Conservation (phyloP, 176 grass and related monocot genomes). For the Ensete ventricosum region DNA sequence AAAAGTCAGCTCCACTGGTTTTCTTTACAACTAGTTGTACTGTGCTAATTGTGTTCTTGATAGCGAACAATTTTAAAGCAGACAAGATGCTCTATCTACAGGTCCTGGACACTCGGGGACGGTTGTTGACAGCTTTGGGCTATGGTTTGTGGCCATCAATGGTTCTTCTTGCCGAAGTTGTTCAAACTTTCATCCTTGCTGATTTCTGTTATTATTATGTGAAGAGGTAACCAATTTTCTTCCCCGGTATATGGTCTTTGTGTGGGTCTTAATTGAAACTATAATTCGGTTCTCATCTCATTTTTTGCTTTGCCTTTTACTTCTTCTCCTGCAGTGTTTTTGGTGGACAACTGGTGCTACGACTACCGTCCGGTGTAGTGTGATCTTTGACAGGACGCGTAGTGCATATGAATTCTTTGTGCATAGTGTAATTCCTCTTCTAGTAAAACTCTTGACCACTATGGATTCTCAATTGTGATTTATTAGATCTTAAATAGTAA, state of each 20-base stretch:
- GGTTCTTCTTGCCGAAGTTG: constrained; percentile 16
- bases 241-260: neutral
- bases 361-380: neutral
- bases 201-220: constrained; percentile 19
- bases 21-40: too few relatives aligned
- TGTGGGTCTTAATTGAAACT: neutral
- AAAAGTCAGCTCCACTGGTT: too few relatives aligned
- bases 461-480: too few relatives aligned
- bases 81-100: neutral
- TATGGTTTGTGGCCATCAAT: constrained; percentile 15
- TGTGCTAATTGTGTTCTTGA: too few relatives aligned
- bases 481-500: too few relatives aligned
- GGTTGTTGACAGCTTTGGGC: constrained; percentile 8
- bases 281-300: too few relatives aligned
- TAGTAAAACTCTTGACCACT: too few relatives aligned
- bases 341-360: constrained; percentile 8
- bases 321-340: neutral
- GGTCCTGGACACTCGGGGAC: constrained; percentile 1
- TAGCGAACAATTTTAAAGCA: too few relatives aligned
- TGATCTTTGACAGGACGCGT: neutral
- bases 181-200: constrained; percentile 21
- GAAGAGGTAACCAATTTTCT: constrained; percentile 1
- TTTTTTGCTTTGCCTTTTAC: neutral
- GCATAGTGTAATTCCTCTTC: too few relatives aligned
- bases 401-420: neutral